These are phyloP conservation scores for Trichocladium uniseriatum DNA, from an alignment of 495 filamentous ascomycete species.

Conservation along the genomic window DNA sequence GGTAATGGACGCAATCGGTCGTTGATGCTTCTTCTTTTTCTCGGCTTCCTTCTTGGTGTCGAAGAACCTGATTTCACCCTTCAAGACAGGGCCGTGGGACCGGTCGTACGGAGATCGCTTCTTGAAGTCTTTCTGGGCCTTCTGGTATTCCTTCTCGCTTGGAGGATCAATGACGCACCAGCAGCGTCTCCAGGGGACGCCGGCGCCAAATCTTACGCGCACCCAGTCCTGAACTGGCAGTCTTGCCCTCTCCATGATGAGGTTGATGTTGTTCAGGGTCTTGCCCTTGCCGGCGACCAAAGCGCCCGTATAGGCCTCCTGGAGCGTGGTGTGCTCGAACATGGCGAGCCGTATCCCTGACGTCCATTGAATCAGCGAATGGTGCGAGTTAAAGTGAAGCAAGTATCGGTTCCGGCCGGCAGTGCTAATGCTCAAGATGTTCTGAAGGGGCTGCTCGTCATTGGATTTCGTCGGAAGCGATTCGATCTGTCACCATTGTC, in stretches of 20 bases:
- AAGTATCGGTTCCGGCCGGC: slow-evolving; percentile 92
- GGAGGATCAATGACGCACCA: slow-evolving; percentile 93
- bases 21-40: slow-evolving; percentile 76
- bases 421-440: slow-evolving; percentile 90
- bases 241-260: slow-evolving; percentile 70
- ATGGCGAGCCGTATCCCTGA: slow-evolving; percentile 88
- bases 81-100: slow-evolving; percentile 50
- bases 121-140: slow-evolving; percentile 72
- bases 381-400: slow-evolving; percentile 88
- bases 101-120: slow-evolving; percentile 80
- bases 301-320: slow-evolving; percentile 94
- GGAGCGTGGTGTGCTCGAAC: slow-evolving; percentile 86
- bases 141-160: slow-evolving; percentile 82
- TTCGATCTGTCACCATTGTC: slow-evolving; percentile 59
- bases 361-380: slow-evolving; percentile 93
- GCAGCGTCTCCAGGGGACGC: slow-evolving; percentile 91
- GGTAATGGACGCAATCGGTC: slow-evolving; percentile 81
- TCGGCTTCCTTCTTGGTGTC: slow-evolving; percentile 60
- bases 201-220: slow-evolving; percentile 88
- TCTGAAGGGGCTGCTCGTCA: slow-evolving; percentile 70
- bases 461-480: slow-evolving; percentile 71
- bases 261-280: slow-evolving; percentile 70
- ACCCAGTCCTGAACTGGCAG: slow-evolving; percentile 87
- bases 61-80: slow-evolving; percentile 89
- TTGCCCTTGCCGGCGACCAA: slow-evolving; percentile 94